phyloP scores from a whole-genome alignment of 441 rosid species.

The Geranium incanum region DNA sequence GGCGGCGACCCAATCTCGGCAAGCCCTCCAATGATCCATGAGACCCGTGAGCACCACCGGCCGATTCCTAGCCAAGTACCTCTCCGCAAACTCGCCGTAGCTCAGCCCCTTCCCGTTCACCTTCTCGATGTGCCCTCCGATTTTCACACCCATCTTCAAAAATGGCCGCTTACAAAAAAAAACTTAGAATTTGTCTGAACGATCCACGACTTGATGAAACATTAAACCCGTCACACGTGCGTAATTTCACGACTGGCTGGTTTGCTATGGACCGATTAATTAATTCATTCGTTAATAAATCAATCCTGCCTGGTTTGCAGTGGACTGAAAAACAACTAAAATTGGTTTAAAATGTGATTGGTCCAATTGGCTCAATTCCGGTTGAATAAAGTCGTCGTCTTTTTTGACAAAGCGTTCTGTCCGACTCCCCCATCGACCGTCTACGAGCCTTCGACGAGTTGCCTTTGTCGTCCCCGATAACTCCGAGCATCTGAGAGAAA shows the following conservation, averaged over 20 bases:
- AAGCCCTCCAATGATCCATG: constrained; percentile 77
- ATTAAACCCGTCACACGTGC: not conserved
- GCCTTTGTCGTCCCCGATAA: too few species aligned
- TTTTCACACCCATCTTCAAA: constrained; percentile 39
- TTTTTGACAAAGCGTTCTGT: too few species aligned
- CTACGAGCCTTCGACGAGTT: too few species aligned
- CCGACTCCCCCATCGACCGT: too few species aligned
- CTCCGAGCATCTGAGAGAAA: too few species aligned
- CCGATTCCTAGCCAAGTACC: constrained; percentile 53
- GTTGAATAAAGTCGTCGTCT: too few species aligned
- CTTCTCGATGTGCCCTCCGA: constrained; percentile 54
- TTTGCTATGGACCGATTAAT: too few species aligned
- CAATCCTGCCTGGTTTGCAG: too few species aligned
- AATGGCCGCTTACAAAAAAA: not conserved
- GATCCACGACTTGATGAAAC: not conserved
- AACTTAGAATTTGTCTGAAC: not conserved
- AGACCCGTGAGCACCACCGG: constrained; percentile 70
- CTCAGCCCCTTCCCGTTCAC: constrained; percentile 54
- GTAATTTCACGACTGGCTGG: not conserved
- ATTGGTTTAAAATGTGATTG: too few species aligned
- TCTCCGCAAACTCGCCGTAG: constrained; percentile 45
- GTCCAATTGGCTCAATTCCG: too few species aligned
- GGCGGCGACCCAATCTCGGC: constrained; percentile 58
- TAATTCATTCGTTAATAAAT: too few species aligned
- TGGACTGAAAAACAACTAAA: too few species aligned